phyloP scores from a whole-genome alignment of 306 rosid genomes.

The Quercus agrifolia region DNA sequence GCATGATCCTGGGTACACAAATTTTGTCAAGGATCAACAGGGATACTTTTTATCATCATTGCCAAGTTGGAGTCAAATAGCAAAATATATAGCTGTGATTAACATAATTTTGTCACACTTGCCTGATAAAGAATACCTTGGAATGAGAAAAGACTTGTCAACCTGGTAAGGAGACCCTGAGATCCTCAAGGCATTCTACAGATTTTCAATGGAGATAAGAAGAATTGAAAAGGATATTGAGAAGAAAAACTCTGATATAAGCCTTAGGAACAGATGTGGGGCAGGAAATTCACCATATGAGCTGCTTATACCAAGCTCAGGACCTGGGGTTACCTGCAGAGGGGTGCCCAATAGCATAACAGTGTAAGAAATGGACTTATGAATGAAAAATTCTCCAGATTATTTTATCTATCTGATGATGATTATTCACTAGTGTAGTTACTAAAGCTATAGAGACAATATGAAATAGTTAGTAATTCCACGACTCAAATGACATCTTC shows the following conservation, averaged over 20 bases:
- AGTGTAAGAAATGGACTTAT: constrained; percentile 1
- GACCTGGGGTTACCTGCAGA: constrained; percentile 34
- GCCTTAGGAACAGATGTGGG: constrained; percentile 33
- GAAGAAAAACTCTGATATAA: constrained; percentile 32
- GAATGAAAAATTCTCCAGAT: neutral
- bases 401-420: neutral
- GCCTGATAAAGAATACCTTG: constrained; percentile 42
- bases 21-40: constrained; percentile 23
- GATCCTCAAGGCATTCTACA: constrained; percentile 30
- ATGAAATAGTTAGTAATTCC: too few relatives aligned
- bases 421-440: neutral
- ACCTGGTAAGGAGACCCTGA: constrained; percentile 36
- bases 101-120: constrained; percentile 42
- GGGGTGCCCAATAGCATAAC: constrained; percentile 47
- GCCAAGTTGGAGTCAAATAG: constrained; percentile 39
- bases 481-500: too few relatives aligned
- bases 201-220: constrained; percentile 39
- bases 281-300: constrained; percentile 34
- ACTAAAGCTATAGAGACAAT: too few relatives aligned
- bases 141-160: constrained; percentile 23
- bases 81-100: constrained; percentile 37
- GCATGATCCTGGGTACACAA: constrained; percentile 22
- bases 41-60: constrained; percentile 28
- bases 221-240: constrained; percentile 32
- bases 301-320: constrained; percentile 41